Percentiles rank a stretch among this genome's conserved stretches.
These are phyloP conservation scores for Bertia moriformis DNA, from an alignment of 2,329 filamentous ascomycete species.

Conservation along the genomic window DNA sequence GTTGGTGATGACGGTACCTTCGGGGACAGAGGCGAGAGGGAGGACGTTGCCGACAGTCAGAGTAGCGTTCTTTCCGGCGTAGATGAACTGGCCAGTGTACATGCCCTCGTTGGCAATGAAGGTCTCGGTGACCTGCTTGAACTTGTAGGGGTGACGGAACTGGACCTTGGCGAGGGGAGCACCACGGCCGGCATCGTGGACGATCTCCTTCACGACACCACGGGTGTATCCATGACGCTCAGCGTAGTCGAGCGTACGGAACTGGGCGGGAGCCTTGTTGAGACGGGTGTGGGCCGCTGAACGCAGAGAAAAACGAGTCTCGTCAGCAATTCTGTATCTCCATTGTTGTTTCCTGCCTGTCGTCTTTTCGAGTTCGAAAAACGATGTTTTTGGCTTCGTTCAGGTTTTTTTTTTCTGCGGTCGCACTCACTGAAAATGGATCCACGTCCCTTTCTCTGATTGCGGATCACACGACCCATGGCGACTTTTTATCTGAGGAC, in stretches of 20 bases:
- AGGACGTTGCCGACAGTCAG: conserved; percentile 97
- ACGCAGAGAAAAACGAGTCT: conserved; percentile 5
- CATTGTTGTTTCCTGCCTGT: no score
- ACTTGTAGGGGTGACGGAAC: conserved; percentile 97
- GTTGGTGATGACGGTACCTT: conserved; percentile 98
- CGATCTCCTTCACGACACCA: conserved; percentile 95
- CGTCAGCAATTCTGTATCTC: conserved; percentile 4
- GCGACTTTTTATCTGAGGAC: conserved; percentile 12
- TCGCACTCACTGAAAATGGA: conserved; percentile 2
- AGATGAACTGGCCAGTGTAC: conserved; percentile 99
- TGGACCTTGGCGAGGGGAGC: conserved; percentile 90
- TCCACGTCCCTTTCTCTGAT: conserved; percentile 40
- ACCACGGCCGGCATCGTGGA: conserved; percentile 97
- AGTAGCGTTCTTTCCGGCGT: conserved; percentile 96
- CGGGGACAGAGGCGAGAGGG: conserved; percentile 81
- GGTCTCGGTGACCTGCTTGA: conserved; percentile 94
- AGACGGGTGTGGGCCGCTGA: conserved; percentile 71
- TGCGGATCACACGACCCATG: conserved; percentile 49
- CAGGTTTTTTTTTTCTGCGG: neutral
- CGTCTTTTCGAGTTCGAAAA: no score
- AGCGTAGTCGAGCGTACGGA: conserved; percentile 90
- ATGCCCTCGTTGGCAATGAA: conserved; percentile 99
- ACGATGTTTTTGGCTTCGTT: no score
- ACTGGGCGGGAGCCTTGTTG: conserved; percentile 89
- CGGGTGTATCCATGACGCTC: conserved; percentile 96